phyloP scores from a whole-genome alignment of 805 yeast species.

The Blastobotrys americana region DNA sequence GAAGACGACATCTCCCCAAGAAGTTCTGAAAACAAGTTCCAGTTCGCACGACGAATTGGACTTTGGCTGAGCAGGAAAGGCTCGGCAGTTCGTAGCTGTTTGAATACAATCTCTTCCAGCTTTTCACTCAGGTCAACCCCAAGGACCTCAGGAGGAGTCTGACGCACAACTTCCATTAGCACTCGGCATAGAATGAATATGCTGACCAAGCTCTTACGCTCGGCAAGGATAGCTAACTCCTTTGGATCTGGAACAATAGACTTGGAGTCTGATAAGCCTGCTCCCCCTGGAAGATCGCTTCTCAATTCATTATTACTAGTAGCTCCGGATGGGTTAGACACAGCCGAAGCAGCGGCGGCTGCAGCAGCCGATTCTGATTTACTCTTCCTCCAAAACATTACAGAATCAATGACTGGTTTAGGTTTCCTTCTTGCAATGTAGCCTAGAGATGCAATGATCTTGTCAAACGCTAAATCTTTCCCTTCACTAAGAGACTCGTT shows the following conservation, averaged over 20 bases:
- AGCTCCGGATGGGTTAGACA: slow-evolving; percentile 24
- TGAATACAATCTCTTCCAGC: slow-evolving; percentile 87
- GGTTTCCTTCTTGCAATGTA: slow-evolving; percentile 86
- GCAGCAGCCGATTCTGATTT: slow-evolving; percentile 78
- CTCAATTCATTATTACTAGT: slow-evolving; percentile 7
- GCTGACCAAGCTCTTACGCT: slow-evolving; percentile 76
- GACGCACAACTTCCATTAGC: slow-evolving; percentile 83
- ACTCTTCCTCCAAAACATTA: slow-evolving; percentile 96
- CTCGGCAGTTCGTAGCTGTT: slow-evolving; percentile 81
- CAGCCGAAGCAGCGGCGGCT: slow-evolving; percentile 45
- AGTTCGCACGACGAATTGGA: slow-evolving; percentile 78
- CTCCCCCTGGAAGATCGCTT: no score
- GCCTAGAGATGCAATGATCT: slow-evolving; percentile 78
- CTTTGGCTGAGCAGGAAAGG: slow-evolving; percentile 61
- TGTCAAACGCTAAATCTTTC: slow-evolving; percentile 77
- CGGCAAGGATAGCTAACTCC: slow-evolving; percentile 73
- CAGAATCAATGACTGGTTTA: slow-evolving; percentile 92
- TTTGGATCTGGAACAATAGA: slow-evolving; percentile 12
- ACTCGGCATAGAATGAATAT: slow-evolving; percentile 88
- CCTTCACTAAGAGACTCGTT: slow-evolving; percentile 77
- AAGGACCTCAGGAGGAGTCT: slow-evolving; percentile 63
- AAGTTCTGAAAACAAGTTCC: slow-evolving; percentile 85
- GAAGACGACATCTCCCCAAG: slow-evolving; percentile 86
- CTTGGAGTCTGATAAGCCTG: not conserved
- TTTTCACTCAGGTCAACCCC: slow-evolving; percentile 77